Evolutionary conservation across 495 filamentous ascomycete genomes (phyloP), one percentile per base, ranked within the genome.

Genomic region (Xylaria sp.): DNA sequence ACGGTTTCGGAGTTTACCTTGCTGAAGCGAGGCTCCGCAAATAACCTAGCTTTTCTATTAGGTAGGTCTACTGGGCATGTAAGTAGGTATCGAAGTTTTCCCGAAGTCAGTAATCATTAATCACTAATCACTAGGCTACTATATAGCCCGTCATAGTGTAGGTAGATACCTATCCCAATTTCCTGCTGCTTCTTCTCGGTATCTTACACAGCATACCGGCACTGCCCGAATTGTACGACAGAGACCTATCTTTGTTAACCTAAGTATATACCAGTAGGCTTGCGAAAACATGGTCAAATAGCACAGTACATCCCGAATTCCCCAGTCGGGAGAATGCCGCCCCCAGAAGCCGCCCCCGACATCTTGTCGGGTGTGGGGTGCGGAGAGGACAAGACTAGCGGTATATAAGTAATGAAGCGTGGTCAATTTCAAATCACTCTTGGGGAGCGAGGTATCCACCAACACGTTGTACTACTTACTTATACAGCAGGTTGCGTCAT

Each of bases 341-440:
- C n/a, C n/a, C n/a, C n/a, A n/a, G n/a, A n/a, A n/a, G n/a, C 17
- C 37, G 9, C 5, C 61, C 61, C 61, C 26, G 43, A 15, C 33
- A 11, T 48, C 44, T 24, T 24, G 43, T 35, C 44, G 14, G 31
- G 11, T 52, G 19, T 26, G 62, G 44, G 44, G 62, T 52, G 62
- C 62, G 62, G 44, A 66, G 62, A 65, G 26, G 31, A n/a, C 3
- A 11, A 64, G 24, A 46, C 14, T 64, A 64, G 31, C 41, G 24
- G 31, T 21, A 19, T 53, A 11, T 9, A 29, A 63, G 17, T 29
- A 4, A 29, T 9, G 21, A 31, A n/a, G 7, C 12, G 17, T 55
- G 17, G 19, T 21, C 40, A 66, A 66, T 52, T 52, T 66, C 62
- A 66, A 66, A 66, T 66, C 62, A 66, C 43, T 31, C 41, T 63